Conservation (phyloP, 2,329 filamentous ascomycete species). For the Venturia effusa region DNA sequence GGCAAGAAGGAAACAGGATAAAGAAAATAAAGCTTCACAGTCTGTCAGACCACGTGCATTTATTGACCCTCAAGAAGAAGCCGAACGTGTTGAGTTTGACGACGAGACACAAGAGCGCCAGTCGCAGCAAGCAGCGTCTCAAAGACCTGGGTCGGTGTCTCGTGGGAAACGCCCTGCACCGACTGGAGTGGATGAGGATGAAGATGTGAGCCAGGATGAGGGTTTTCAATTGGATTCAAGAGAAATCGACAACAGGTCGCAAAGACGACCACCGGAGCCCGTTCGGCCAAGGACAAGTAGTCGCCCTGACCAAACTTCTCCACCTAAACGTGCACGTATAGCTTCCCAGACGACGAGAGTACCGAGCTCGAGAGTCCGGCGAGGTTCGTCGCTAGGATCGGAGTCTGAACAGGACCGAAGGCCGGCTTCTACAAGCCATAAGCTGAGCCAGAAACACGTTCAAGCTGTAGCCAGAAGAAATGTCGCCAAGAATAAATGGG, state of each 20-base stretch:
- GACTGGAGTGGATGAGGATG: slow-evolving; percentile 13
- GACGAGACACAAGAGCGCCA: slow-evolving; percentile 22
- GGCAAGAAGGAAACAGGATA: slow-evolving; percentile 14
- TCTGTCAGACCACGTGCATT: slow-evolving; percentile 18
- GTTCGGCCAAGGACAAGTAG: slow-evolving; percentile 13
- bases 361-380: not conserved
- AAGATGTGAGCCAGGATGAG: not conserved
- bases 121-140: not conserved
- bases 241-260: slow-evolving; percentile 2
- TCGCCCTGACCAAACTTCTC: not conserved
- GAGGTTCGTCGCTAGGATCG: not conserved
- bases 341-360: not conserved
- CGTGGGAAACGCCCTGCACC: slow-evolving; percentile 10
- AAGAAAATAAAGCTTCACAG: slow-evolving; percentile 23
- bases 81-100: slow-evolving; percentile 27
- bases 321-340: not conserved
- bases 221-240: slow-evolving; percentile 12
- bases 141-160: not conserved
- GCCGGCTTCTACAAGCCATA: not conserved
- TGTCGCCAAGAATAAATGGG: not conserved
- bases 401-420: not conserved
- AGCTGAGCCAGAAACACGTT: not conserved
- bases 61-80: slow-evolving; percentile 30
- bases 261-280: not conserved
- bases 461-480: not conserved